Evolutionary conservation across 495 filamentous ascomycete genomes (phyloP).

Genomic region (Penicillium coprophilum): DNA sequence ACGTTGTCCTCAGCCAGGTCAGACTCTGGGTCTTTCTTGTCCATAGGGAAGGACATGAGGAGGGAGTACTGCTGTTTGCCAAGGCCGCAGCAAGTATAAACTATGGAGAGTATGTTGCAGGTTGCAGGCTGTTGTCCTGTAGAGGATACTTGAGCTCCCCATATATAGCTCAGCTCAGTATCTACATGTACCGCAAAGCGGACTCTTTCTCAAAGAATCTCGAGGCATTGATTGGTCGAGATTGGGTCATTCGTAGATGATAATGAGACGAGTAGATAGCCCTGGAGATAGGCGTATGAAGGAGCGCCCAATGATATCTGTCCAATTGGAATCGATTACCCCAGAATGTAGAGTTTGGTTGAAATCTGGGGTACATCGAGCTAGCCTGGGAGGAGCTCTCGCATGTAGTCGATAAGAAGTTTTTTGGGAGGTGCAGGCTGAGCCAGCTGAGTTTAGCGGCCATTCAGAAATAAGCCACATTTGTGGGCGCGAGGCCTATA

Average conservation of each 20-base stretch:
- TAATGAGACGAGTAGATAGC: constrained; percentile 6
- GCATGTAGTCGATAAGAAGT: constrained; percentile 14
- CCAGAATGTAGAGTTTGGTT: constrained; percentile 7
- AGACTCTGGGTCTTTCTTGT: constrained; percentile 25
- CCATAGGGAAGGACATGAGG: constrained; percentile 16
- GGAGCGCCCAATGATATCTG: constrained; percentile 11
- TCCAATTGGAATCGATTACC: constrained; percentile 12
- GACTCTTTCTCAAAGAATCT: constrained; percentile 11
- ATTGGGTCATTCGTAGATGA: constrained; percentile 7
- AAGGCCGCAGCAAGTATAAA: not conserved
- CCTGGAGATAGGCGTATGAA: constrained; percentile 10
- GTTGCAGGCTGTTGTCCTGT: constrained; percentile 1
- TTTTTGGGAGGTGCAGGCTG: constrained; percentile 1
- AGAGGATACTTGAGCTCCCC: constrained; percentile 8
- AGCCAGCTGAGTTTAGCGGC: not conserved
- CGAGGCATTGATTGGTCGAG: constrained; percentile 22
- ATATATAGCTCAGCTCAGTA: constrained; percentile 14
- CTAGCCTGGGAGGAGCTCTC: constrained; percentile 18
- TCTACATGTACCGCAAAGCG: constrained; percentile 8
- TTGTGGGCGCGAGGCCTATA: not conserved
- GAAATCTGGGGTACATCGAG: constrained; percentile 21
- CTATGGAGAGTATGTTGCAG: not conserved
- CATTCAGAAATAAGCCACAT: not conserved
- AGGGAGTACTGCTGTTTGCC: not conserved
- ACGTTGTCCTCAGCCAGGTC: constrained; percentile 23